Evolutionary conservation across 2,329 filamentous ascomycete species (phyloP).

Genomic region (Colletotrichum sp.): DNA sequence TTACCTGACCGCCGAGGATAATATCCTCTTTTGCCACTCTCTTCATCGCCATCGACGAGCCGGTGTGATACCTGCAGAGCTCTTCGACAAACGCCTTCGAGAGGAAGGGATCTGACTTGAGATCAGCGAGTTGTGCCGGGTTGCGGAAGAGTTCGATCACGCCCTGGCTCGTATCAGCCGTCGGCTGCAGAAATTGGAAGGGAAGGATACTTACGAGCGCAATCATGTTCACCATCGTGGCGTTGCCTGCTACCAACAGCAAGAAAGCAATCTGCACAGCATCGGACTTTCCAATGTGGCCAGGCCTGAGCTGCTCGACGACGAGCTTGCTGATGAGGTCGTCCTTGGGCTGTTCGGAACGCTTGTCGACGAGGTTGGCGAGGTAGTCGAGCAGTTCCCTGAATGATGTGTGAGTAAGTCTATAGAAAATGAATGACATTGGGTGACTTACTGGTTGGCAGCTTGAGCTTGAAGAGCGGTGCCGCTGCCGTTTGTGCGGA

Average conservation of each 20-base stretch:
- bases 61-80: conserved; percentile 53
- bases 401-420: background rate
- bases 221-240: conserved; percentile 58
- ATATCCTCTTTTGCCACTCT: conserved; percentile 53
- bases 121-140: conserved; percentile 43
- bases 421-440: background rate
- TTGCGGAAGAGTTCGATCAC: conserved; percentile 49
- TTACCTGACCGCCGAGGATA: conserved; percentile 44
- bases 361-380: conserved; percentile 44
- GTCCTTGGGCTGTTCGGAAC: conserved; percentile 41
- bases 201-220: conserved; percentile 36
- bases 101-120: conserved; percentile 43
- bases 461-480: conserved; percentile 50
- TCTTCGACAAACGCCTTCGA: conserved; percentile 49
- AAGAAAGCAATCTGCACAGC: conserved; percentile 54
- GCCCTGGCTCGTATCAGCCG: conserved; percentile 33
- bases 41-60: conserved; percentile 50
- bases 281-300: conserved; percentile 43
- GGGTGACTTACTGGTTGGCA: conserved; percentile 41
- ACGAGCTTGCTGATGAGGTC: conserved; percentile 52
- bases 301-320: conserved; percentile 43
- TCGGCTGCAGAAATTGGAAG: background rate
- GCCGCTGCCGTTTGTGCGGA: conserved; percentile 51
- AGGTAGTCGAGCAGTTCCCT: conserved; percentile 51
- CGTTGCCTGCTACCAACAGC: conserved; percentile 55